Conservation (phyloP, 129 eudicot species). For the Centaurea solstitialis region DNA sequence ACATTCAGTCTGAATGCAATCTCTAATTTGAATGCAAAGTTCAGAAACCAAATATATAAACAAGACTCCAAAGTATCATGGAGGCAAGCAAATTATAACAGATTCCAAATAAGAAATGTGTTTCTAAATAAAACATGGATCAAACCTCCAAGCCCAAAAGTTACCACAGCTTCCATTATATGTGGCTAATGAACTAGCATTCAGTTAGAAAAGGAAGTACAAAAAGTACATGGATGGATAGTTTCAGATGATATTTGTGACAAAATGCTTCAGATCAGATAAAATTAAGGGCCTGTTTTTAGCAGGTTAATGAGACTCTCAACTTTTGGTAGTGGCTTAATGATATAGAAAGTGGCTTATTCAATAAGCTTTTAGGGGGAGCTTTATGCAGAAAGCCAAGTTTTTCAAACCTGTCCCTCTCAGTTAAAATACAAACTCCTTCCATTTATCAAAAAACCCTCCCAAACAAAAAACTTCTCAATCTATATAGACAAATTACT, state of each 20-base stretch:
- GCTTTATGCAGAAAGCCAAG: too few species aligned
- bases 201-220: neutral
- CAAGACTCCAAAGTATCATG: neutral
- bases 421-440: too few species aligned
- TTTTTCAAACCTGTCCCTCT: too few species aligned
- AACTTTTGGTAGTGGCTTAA: too few species aligned
- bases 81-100: neutral
- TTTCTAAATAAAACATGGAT: neutral
- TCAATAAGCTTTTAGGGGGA: too few species aligned
- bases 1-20: too few species aligned
- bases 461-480: too few species aligned
- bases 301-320: too few species aligned
- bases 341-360: too few species aligned
- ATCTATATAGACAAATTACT: too few species aligned
- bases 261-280: neutral
- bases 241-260: neutral
- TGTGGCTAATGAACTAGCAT: neutral
- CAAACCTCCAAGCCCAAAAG: neutral
- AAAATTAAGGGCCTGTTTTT: neutral
- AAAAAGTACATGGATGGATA: neutral
- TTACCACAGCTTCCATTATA: neutral
- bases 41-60: neutral
- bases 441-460: too few species aligned
- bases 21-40: neutral
- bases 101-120: neutral